A percentile compares a stretch with the other conserved stretches of the same genome.
Evolutionary conservation across 148 eudicot genomes (phyloP).

Genomic region (Rhododendron mucronatum): DNA sequence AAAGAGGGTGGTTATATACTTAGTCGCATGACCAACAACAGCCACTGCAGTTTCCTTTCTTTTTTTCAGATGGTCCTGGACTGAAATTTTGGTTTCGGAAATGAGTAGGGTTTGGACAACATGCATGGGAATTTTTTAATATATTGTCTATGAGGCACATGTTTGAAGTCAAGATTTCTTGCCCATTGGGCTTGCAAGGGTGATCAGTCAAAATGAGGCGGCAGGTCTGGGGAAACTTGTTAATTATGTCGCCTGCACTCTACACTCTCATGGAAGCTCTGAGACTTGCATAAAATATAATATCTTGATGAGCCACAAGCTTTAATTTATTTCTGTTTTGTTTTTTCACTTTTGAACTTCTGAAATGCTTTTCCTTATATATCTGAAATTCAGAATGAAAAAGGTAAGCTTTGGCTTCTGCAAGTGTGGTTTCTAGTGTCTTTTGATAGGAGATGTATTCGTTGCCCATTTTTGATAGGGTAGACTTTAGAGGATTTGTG

Average conservation of each 20-base stretch:
- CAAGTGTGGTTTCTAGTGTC: not conserved
- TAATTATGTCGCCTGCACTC: not conserved
- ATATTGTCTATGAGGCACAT: not conserved
- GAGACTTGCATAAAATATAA: not conserved
- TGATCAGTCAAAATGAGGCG: not conserved
- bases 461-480: not conserved
- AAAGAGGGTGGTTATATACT: not conserved
- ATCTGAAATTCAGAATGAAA: not conserved
- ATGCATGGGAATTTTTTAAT: not conserved
- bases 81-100: not conserved
- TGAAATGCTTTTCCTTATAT: not conserved
- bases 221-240: not conserved
- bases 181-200: not conserved
- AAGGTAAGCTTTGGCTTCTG: slow-evolving; percentile 1
- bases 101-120: not conserved
- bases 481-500: not conserved
- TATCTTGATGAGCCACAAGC: not conserved
- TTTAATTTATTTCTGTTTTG: not conserved
- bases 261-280: not conserved
- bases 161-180: not conserved
- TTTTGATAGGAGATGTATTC: no score
- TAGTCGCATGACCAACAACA: not conserved
- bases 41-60: not conserved
- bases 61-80: not conserved
- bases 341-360: not conserved